Base-by-base conservation (phyloP, 2,329 filamentous ascomycete genomes). In the Xylaria sp. region DNA sequence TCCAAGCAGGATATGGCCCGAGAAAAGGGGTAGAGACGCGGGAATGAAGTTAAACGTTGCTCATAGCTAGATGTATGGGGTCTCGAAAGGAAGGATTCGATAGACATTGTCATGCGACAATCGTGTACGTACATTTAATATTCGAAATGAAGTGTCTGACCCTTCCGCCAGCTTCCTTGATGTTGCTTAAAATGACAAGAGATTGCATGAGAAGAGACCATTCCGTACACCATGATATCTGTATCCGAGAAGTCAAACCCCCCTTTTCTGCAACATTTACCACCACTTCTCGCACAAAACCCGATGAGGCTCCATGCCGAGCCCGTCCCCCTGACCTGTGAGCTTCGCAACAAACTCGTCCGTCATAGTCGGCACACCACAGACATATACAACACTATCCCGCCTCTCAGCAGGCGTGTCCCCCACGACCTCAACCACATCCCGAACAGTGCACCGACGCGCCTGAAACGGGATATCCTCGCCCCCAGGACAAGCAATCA, bases 321-420 rank as follows among this genome's bases (percentile, higher is more conserved):
- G 48, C 7, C 66, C 66, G 1, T 69, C 62, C 2, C 35, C 8
- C 1, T 65, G 54, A 1, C 72, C 70, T 2, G 72, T 76, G 7
- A 83, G 66, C 18, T 79, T 73, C 18, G 75, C 72, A 0, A 87
- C 83, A 65, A 89, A 79, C 54, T 81, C 78, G 69, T 91, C 88
- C 1, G 86, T 90, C 87, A 90, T 90, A 2, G 67, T 66, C 9
- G 85, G 85, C 11, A 87, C 81, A 1, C 88, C 88, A 67, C 88
- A 91, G 0, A 91, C 74, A 70, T 90, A 91, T 10, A 84, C 83
- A 2, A 86, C 76, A 0, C 79, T 78, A 1, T 74, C 71, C 0
- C 70, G 64, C 54, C 72, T 75, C 23, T 75, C 71, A 3, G 68
- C 65, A 1, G 72, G 70, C 6, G 70, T 67, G 1, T 73, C 72